Evolutionary conservation across 306 rosid genomes (phyloP).

Genomic region (Dryas alaskensis): DNA sequence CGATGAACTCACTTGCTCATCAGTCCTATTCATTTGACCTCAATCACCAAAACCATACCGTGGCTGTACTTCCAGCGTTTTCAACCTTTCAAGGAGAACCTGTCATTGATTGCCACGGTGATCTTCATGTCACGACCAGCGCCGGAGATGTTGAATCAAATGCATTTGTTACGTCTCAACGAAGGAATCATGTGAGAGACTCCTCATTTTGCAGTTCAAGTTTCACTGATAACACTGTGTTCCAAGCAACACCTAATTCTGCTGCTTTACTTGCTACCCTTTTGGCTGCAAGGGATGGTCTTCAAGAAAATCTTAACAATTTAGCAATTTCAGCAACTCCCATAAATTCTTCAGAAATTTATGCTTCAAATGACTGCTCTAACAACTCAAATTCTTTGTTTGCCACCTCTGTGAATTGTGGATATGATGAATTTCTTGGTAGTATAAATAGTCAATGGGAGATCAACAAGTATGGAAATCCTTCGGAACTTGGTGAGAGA

Average conservation of each 20-base stretch:
- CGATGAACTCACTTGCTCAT: constrained; percentile 43
- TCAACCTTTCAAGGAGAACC: constrained; percentile 35
- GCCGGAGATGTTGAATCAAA: constrained; percentile 24
- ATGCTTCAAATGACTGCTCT: constrained; percentile 41
- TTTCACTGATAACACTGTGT: constrained; percentile 31
- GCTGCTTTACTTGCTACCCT: constrained; percentile 43
- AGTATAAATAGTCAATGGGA: constrained; percentile 31
- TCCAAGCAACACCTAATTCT: constrained; percentile 37
- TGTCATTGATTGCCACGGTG: constrained; percentile 16
- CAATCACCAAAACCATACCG: constrained; percentile 37
- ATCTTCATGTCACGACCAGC: constrained; percentile 29
- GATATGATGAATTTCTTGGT: constrained; percentile 40
- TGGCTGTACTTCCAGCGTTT: constrained; percentile 48
- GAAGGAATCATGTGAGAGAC: constrained; percentile 32
- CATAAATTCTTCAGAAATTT: constrained; percentile 33
- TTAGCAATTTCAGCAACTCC: constrained; percentile 36
- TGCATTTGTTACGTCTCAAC: constrained; percentile 34
- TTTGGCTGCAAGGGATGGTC: constrained; percentile 39
- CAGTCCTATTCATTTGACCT: constrained; percentile 48
- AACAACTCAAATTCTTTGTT: constrained; percentile 39
- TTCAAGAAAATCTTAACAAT: constrained; percentile 50
- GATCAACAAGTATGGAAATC: constrained; percentile 27
- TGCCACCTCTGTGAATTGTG: constrained; percentile 24
- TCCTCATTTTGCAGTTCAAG: constrained; percentile 32
- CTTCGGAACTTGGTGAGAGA: constrained; percentile 29